Conservation (phyloP, 805 yeast species). For the Wickerhamomyces canadensis region DNA sequence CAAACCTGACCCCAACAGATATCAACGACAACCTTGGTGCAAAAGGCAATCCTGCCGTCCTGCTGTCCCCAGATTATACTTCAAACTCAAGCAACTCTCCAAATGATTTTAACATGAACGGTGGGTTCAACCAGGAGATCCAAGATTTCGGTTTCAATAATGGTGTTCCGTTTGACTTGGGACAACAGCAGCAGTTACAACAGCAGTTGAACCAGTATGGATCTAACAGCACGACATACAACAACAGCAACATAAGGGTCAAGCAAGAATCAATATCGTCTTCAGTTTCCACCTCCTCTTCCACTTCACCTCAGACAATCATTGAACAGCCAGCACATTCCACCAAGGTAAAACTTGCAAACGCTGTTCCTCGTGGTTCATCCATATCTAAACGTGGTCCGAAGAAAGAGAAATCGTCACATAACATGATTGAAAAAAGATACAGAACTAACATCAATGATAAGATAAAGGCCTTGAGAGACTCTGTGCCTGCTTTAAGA, state of each 20-base stretch:
- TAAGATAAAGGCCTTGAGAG: slow-evolving; percentile 57
- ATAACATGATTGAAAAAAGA: slow-evolving; percentile 67
- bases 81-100: slow-evolving; percentile 7
- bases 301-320: slow-evolving; percentile 2
- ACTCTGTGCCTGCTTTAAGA: slow-evolving; percentile 61
- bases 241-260: slow-evolving; percentile 1
- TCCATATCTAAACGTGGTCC: slow-evolving; percentile 17
- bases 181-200: slow-evolving; percentile 3
- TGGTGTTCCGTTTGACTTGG: not conserved
- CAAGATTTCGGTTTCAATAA: slow-evolving; percentile 1
- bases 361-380: slow-evolving; percentile 19
- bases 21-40: not conserved
- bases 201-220: slow-evolving; percentile 1
- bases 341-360: slow-evolving; percentile 14
- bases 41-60: slow-evolving; percentile 1
- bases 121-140: slow-evolving; percentile 3
- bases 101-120: not conserved
- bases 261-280: slow-evolving; percentile 17
- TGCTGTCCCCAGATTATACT: slow-evolving; percentile 7
- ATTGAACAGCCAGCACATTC: slow-evolving; percentile 6
- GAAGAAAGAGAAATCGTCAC: slow-evolving; percentile 52
- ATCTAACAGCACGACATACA: too few species aligned
- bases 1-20: slow-evolving; percentile 1
- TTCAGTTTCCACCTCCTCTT: slow-evolving; percentile 11
- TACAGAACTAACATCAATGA: slow-evolving; percentile 68